These are phyloP conservation scores for Limonomyces culmigenus DNA, from an alignment of 1,284 basidiomycete genomes.

Conservation along the genomic window DNA sequence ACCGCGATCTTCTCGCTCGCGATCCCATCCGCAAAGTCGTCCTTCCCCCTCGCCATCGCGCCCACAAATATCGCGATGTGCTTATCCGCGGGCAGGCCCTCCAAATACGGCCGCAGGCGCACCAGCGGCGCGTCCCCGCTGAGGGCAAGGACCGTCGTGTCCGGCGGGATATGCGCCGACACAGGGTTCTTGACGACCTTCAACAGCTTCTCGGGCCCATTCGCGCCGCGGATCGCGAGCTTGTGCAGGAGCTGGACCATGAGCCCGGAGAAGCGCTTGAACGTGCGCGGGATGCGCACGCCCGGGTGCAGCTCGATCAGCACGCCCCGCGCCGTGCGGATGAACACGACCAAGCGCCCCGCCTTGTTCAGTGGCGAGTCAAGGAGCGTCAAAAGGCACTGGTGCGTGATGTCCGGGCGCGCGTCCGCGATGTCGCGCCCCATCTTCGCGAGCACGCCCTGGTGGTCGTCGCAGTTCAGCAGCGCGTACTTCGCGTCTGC, in stretches of 20 bases:
- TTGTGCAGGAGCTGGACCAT: slow-evolving; percentile 99
- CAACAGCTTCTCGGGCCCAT: slow-evolving; percentile 91
- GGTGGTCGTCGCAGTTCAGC: slow-evolving; percentile 98
- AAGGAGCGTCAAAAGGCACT: slow-evolving; percentile 92
- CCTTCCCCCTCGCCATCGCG: slow-evolving; percentile 89
- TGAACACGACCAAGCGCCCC: slow-evolving; percentile 92
- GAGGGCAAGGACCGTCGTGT: slow-evolving; percentile 91
- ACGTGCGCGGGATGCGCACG: slow-evolving; percentile 93
- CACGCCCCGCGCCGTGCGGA: slow-evolving; percentile 93
- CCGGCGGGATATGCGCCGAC: slow-evolving; percentile 86
- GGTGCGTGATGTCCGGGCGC: slow-evolving; percentile 96
- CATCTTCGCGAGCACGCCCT: slow-evolving; percentile 95
- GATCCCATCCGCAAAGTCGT: slow-evolving; percentile 94
- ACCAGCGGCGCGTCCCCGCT: slow-evolving; percentile 84
- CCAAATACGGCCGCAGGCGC: slow-evolving; percentile 72
- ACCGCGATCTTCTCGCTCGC: slow-evolving; percentile 97
- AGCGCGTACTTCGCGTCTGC: slow-evolving; percentile 91
- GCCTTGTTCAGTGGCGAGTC: slow-evolving; percentile 99
- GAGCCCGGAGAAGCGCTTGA: slow-evolving; percentile 95
- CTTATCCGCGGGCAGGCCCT: slow-evolving; percentile 71
- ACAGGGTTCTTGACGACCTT: slow-evolving; percentile 99
- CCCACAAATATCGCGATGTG: slow-evolving; percentile 93
- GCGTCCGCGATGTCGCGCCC: slow-evolving; percentile 97
- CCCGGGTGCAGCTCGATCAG: slow-evolving; percentile 98
- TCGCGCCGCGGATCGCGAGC: slow-evolving; percentile 87